Base-by-base conservation (phyloP, 78 protist genomes). In the Diacronema lutheri region DNA sequence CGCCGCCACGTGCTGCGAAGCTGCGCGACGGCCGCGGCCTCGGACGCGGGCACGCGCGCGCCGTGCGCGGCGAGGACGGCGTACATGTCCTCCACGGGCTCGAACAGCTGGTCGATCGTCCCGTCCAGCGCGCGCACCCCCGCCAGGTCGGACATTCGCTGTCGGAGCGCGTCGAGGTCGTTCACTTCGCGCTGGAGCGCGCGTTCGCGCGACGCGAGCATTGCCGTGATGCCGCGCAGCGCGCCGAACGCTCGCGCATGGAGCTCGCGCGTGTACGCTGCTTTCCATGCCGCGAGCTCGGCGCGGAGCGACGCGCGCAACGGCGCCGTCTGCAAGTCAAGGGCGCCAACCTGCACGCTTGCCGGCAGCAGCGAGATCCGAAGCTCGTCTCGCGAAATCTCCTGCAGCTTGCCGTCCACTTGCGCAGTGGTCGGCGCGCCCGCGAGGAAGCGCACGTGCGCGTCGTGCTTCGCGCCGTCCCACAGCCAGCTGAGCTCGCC, bases 251-350 rank as follows among this genome's bases (percentile, higher is more conserved):
- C 94, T 57, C 80, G 79, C 74, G 0, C 0, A 88, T 91, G 90
- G 37, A 93, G 87, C n/a, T 89, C 69, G 35, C 35, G 29, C 13
- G 93, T 91, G 31, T 86, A 91, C 66, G 60, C 85, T 76, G 26
- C 44, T 89, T 93, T 93, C 96, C 96, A 93, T 31, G 66, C 90
- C 38, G 1, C 9, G 20, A 91, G 89, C 79, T 91, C 88, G 21
- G 60, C 0, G 9, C 1, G 12, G 74, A 93, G 71, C 38, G 88
- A 72, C 19, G 3, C 37, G 85, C 90, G 88, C 81, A 93, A 61
- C 77, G 87, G 66, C 23, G 23, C 73, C 20, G 88, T 81, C n/a
- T 85, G 81, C 46, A 93, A 77, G 40, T 86, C n/a, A 1, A 93
- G 61, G 23, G 89, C 79, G 29, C 93, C 92, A 72, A 91, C 86